phyloP scores from a whole-genome alignment of 1,284 basidiomycete genomes.

The Fomitiporia mediterranea region DNA sequence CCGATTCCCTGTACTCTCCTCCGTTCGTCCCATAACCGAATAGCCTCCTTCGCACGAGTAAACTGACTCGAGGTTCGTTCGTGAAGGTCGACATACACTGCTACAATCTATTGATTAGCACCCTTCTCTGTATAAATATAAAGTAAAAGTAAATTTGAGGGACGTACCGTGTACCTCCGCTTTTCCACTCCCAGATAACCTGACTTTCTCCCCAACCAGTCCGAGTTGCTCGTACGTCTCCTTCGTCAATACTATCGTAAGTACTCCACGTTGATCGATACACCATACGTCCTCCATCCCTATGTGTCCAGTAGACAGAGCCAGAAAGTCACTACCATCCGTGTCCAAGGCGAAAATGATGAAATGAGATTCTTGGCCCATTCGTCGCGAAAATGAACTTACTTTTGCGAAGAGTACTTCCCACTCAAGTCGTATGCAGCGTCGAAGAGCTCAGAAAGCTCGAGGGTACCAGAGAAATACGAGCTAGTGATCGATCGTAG shows the following conservation, averaged over 20 bases:
- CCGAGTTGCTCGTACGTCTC: conserved; percentile 55
- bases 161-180: conserved; percentile 38
- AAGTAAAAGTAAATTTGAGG: too few species aligned
- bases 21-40: conserved; percentile 16
- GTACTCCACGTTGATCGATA: conserved; percentile 50
- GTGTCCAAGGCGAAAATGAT: neutral
- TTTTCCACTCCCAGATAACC: too few species aligned
- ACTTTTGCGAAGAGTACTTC: conserved; percentile 10
- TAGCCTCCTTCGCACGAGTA: conserved; percentile 10
- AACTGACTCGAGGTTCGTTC: conserved; percentile 12
- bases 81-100: conserved; percentile 12
- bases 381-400: too few species aligned
- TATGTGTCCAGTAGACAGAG: conserved; percentile 5
- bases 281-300: conserved; percentile 55
- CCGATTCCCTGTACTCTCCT: conserved; percentile 2
- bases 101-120: too few species aligned
- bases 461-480: neutral
- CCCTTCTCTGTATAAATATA: too few species aligned
- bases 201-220: conserved; percentile 46
- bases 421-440: neutral
- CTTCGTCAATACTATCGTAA: conserved; percentile 52
- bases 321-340: conserved; percentile 7
- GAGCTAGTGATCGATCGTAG: neutral
- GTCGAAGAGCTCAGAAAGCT: conserved; percentile 3
- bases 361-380: too few species aligned